phyloP scores from a whole-genome alignment of 2,329 filamentous ascomycete species.

The Pseudogymnoascus sp. region DNA sequence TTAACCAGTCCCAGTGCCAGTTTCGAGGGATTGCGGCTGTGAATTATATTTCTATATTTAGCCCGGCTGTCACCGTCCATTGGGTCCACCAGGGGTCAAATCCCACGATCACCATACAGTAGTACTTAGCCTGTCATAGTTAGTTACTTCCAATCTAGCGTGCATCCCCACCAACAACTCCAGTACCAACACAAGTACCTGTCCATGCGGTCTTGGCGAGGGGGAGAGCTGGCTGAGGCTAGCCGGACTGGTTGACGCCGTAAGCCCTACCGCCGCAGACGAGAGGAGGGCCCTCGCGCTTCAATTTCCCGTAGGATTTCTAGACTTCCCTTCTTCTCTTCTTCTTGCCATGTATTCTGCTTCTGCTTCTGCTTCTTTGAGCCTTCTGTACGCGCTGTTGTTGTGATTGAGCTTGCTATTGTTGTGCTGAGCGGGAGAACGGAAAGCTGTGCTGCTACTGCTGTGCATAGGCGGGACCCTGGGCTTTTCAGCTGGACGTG shows the following conservation, averaged over 20 bases:
- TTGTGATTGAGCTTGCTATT: slow-evolving; percentile 7
- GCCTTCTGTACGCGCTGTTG: slow-evolving; percentile 4
- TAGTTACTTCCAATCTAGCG: not conserved
- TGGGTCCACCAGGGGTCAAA: slow-evolving; percentile 9
- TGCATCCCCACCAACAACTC: not conserved
- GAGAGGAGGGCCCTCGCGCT: not conserved
- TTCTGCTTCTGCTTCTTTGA: slow-evolving; percentile 1
- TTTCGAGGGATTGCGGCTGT: not conserved
- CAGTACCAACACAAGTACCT: not conserved
- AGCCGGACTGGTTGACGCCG: slow-evolving; percentile 6
- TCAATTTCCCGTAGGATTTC: slow-evolving; percentile 5
- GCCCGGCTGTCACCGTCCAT: slow-evolving; percentile 7
- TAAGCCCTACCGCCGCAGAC: slow-evolving; percentile 9
- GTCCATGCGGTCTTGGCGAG: not conserved
- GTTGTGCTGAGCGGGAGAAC: slow-evolving; percentile 1
- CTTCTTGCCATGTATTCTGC: slow-evolving; percentile 1
- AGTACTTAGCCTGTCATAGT: slow-evolving; percentile 3
- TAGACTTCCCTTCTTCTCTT: not conserved
- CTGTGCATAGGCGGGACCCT: not conserved
- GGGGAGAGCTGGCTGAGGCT: slow-evolving; percentile 5
- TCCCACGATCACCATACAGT: slow-evolving; percentile 4
- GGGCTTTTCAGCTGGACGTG: slow-evolving; percentile 4
- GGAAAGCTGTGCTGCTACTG: not conserved
- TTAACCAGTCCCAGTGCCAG: not conserved
- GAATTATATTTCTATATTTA: slow-evolving; percentile 5